Base-by-base conservation (phyloP, 108 stramenopile genomes). In the Stephanodiscus minutulus region DNA sequence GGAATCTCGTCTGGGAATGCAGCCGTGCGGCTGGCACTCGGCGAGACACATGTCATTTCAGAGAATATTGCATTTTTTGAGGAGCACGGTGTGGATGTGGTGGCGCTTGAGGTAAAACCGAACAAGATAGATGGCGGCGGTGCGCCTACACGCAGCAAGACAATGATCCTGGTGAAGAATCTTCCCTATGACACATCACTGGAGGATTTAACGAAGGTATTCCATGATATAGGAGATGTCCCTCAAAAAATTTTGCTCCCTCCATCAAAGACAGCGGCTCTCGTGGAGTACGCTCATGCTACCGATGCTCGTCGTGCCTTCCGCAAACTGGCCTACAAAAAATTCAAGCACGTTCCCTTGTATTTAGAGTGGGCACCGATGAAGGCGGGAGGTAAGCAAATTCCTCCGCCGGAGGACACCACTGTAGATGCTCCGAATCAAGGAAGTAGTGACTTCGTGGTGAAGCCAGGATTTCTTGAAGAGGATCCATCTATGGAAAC, bases 341-440 rank as follows among this genome's bases (percentile, higher is more conserved):
- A 95, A 44, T 99, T 97, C 84, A 90, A 97, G 73, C 86, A 91
- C 63, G 96, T 98, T 21, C 99, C 98, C 12, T 77, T 99, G 3
- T 99, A 98, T 67, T 79, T 99, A 27, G 99, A 98, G 77, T 99
- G 98, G 98, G 99, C 99, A 15, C 97, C 97, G 0, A 68, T 92
- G 28, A 57, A 66, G 41, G 67, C 57, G 17, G 65, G 58, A 6
- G 75, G 60, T 29, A 74, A 82, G 24, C 63, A 57, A 13, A 53
- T 47, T 56, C 56, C 33, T 8, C 18, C 54, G 12, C 50, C 20
- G 17, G 73, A 71, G 17, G 43, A 44, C 13, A 29, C 52, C 17
- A 74, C 25, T 10, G 55, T 18, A 28, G 37, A 25, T 66, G 18
- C 50, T 41, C 61, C 24, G 37, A 36, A 70, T 10, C 47, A 63